These are phyloP conservation scores for Microdochium nivale DNA, from an alignment of 2,329 filamentous ascomycete species.

Conservation along the genomic window DNA sequence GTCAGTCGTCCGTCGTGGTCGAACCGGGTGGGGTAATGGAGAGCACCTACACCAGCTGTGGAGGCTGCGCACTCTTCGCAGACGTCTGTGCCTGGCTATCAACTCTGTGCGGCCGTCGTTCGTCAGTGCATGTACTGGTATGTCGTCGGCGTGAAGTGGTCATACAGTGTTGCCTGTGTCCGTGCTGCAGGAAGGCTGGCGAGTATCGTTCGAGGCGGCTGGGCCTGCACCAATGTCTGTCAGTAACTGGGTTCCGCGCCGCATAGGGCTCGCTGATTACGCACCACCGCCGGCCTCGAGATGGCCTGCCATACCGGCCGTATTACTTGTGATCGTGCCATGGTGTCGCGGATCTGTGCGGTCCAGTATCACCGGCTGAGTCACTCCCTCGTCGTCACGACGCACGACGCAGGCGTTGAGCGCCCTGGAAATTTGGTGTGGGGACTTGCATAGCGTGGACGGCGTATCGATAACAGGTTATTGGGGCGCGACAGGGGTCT, in stretches of 20 bases:
- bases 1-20: not conserved
- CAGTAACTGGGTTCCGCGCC: not conserved
- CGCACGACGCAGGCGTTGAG: not conserved
- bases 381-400: not conserved
- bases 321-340: conserved; percentile 18
- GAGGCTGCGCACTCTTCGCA: conserved; percentile 1
- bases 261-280: too few relatives aligned
- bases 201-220: conserved; percentile 15
- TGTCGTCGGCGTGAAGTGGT: not conserved
- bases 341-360: conserved; percentile 12
- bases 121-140: not conserved
- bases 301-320: conserved; percentile 19
- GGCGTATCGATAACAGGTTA: not conserved
- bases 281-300: conserved; percentile 16
- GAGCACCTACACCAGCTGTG: conserved; percentile 12
- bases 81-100: conserved; percentile 1
- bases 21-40: not conserved
- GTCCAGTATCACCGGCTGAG: conserved; percentile 3
- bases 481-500: not conserved
- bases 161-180: conserved; percentile 17
- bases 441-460: not conserved
- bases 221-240: conserved; percentile 11
- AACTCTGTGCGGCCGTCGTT: conserved; percentile 8
- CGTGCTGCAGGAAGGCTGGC: conserved; percentile 11
- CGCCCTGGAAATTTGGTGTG: conserved; percentile 10